Conservation (phyloP, 768 basidiomycete genomes). For the Collybia nuda region DNA sequence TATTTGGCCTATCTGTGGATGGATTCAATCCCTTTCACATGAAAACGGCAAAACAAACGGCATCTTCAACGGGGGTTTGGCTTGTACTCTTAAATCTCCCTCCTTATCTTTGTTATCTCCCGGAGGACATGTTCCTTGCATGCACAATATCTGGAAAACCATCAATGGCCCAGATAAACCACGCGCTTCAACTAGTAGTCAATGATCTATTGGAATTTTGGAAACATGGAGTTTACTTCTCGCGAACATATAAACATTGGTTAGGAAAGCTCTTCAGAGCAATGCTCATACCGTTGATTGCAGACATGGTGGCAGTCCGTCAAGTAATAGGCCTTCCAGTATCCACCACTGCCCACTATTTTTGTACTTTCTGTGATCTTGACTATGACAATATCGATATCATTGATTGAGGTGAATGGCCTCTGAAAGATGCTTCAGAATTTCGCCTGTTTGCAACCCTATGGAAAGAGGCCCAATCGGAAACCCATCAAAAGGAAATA, state of each 20-base stretch:
- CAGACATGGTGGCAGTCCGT: slow-evolving; percentile 18
- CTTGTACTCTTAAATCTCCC: slow-evolving; percentile 31
- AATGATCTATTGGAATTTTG: slow-evolving; percentile 31
- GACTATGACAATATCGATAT: slow-evolving; percentile 10
- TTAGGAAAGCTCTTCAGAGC: slow-evolving; percentile 17
- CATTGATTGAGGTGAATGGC: slow-evolving; percentile 1
- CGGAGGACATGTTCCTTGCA: slow-evolving; percentile 36
- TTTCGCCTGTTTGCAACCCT: slow-evolving; percentile 4
- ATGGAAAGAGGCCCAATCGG: slow-evolving; percentile 20
- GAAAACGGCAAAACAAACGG: slow-evolving; percentile 22
- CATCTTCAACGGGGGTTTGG: slow-evolving; percentile 23
- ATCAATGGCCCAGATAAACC: slow-evolving; percentile 26
- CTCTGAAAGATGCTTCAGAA: neutral
- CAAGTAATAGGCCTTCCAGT: slow-evolving; percentile 6
- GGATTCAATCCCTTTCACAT: slow-evolving; percentile 26
- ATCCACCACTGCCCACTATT: slow-evolving; percentile 3
- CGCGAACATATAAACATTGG: slow-evolving; percentile 15
- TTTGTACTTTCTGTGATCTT: slow-evolving; percentile 7
- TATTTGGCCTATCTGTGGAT: slow-evolving; percentile 23
- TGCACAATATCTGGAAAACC: slow-evolving; percentile 39
- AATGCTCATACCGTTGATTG: slow-evolving; percentile 16
- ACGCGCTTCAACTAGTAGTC: slow-evolving; percentile 32
- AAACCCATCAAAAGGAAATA: slow-evolving; percentile 9
- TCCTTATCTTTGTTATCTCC: slow-evolving; percentile 8
- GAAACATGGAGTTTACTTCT: slow-evolving; percentile 23